Percentiles rank a stretch among this genome's conserved stretches.
Evolutionary conservation across 106 monocot genomes (phyloP).

Genomic region (Iris macrosiphon): DNA sequence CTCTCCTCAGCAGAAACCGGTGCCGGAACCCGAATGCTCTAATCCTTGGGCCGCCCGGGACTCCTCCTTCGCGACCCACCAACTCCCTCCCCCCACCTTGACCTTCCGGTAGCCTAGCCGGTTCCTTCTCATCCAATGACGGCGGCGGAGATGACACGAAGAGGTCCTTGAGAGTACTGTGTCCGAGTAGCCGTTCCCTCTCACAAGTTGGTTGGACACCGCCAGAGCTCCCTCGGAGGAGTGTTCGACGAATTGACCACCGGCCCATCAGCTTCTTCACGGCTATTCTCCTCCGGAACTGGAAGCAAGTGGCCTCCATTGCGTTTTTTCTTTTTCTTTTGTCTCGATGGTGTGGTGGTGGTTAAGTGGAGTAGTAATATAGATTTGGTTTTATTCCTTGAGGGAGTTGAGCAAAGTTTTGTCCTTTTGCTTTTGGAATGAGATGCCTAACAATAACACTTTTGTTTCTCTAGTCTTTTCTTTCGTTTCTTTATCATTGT

Average conservation of each 20-base stretch:
- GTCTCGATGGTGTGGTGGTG: too few species aligned
- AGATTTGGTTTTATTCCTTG: too few species aligned
- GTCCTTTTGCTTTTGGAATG: too few species aligned
- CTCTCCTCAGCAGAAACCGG: not conserved
- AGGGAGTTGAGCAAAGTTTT: too few species aligned
- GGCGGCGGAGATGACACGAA: not conserved
- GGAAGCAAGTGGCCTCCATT: not conserved
- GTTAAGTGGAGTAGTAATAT: too few species aligned
- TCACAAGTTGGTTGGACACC: not conserved
- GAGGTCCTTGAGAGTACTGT: conserved; percentile 2
- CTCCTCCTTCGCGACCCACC: not conserved
- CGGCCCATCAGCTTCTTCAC: not conserved
- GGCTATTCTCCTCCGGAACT: not conserved
- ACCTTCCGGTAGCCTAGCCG: too few species aligned
- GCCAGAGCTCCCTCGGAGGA: not conserved
- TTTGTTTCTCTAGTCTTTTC: too few species aligned
- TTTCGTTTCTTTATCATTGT: too few species aligned
- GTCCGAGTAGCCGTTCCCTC: not conserved
- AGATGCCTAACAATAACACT: too few species aligned
- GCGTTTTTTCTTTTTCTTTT: too few species aligned
- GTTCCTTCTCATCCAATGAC: too few species aligned
- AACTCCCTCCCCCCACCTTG: not conserved
- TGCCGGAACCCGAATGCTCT: not conserved
- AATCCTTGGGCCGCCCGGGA: not conserved
- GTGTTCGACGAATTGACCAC: too few species aligned